These are phyloP conservation scores for Inga laurina DNA, from an alignment of 306 rosid genomes.

Conservation along the genomic window DNA sequence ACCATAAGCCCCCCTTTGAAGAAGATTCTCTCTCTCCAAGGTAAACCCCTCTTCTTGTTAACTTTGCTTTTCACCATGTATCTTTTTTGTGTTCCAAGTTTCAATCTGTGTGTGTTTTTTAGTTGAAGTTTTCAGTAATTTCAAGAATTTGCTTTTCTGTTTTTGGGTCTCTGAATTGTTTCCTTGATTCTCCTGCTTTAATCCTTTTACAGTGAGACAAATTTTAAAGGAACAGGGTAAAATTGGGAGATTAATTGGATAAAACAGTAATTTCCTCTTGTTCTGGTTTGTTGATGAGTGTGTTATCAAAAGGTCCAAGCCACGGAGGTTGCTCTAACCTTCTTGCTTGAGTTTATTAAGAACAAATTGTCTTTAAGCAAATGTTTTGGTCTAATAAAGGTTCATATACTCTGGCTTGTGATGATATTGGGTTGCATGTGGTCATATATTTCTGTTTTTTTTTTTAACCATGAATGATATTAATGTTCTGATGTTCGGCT, in stretches of 20 bases:
- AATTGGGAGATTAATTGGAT: not conserved
- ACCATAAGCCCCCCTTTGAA: not conserved
- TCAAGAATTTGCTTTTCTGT: not conserved
- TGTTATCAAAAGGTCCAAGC: not conserved
- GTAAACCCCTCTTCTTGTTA: slow-evolving; percentile 8
- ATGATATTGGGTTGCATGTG: not conserved
- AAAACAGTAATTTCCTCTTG: not conserved
- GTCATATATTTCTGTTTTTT: not conserved
- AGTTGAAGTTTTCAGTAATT: not conserved
- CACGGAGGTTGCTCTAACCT: not conserved
- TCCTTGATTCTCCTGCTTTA: not conserved
- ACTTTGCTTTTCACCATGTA: not conserved
- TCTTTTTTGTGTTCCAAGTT: not conserved
- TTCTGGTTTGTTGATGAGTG: not conserved
- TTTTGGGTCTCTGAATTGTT: not conserved
- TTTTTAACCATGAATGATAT: not conserved
- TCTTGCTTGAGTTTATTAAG: not conserved
- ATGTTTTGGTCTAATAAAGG: not conserved
- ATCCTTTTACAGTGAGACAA: not conserved
- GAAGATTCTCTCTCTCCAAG: slow-evolving; percentile 21
- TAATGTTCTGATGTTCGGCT: not conserved
- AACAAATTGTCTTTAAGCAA: not conserved
- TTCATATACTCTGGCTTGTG: not conserved
- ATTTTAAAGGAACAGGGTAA: not conserved
- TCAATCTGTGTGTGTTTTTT: not conserved